These are phyloP conservation scores for Scutellaria baicalensis DNA, from an alignment of 257 asterid species.

Conservation along the genomic window DNA sequence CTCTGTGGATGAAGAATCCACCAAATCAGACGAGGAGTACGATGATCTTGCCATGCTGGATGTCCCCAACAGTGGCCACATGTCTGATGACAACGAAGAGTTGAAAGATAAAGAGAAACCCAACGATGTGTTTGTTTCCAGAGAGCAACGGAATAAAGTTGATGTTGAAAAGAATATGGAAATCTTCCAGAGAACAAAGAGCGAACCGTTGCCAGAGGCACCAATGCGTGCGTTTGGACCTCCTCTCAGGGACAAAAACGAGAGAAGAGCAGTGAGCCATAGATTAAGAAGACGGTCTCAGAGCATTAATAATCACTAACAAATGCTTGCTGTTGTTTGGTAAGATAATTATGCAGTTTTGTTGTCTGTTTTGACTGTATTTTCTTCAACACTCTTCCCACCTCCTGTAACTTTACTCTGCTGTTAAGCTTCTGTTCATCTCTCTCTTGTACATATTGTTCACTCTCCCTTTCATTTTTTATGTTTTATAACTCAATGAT, in stretches of 20 bases:
- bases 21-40: conserved; percentile 82
- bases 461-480: background rate
- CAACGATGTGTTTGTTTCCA: conserved; percentile 9
- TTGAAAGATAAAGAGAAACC: conserved; percentile 10
- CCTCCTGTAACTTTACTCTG: background rate
- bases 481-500: background rate
- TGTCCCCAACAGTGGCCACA: conserved; percentile 38
- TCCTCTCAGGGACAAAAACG: conserved; percentile 28
- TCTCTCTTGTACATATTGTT: background rate
- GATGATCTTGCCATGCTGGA: conserved; percentile 86
- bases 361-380: background rate
- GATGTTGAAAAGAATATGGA: conserved; percentile 26
- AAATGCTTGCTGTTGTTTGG: background rate
- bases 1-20: conserved; percentile 82
- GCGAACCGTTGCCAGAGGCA: conserved; percentile 30
- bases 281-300: conserved; percentile 48
- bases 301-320: conserved; percentile 35
- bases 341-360: background rate
- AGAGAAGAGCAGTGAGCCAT: conserved; percentile 20
- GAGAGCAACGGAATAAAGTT: conserved; percentile 12
- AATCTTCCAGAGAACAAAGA: conserved; percentile 30
- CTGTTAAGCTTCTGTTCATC: background rate
- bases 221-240: conserved; percentile 14
- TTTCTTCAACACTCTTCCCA: background rate
- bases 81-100: conserved; percentile 42